Evolutionary conservation across 2,329 filamentous ascomycete genomes (phyloP), one percentile per base, ranked within the genome.

Genomic region (Cercospora sp.): DNA sequence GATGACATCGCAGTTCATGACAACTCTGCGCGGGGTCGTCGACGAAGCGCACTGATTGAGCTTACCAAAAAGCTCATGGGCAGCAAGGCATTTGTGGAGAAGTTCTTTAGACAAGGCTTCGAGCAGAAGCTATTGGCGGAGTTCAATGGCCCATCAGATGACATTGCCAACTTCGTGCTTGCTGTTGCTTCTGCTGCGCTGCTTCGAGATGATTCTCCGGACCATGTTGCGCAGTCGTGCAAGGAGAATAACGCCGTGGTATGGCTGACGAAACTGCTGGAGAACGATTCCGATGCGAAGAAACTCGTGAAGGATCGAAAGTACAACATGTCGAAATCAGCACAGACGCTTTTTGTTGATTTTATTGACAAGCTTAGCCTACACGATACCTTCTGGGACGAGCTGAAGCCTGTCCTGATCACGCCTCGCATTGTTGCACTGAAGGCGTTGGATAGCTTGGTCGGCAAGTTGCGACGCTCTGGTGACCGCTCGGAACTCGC

Each of bases 81-180:
- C 61, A 65, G 62, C 51, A 88, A 89, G 73, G 83, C 82, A 0
- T 93, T 91, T 73, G 82, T 87, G 30, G 83, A 84, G 18, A 89
- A 91, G 69, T 93, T 97, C 74, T 85, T 91, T 21, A 89, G 93
- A 69, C 89, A 92, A 72, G 88, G 88, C 6, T 87, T 91, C 66
- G 91, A 92, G 69, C 85, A 88, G 64, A 86, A 86, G 32, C 82
- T 97, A 16, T 86, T 93, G 63, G 83, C 86, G 55, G 85, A 87
- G 51, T 82, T 91, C 9, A 84, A 83, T 0, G 82, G 70, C 60
- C 72, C 71, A 43, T 79, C 72, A 67, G 85, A 82, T 68, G 72
- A 73, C 53, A 81, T 81, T 66, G 85, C 80, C 62, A 88, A 88
- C 6, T 91, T 90, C 74, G 81, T 88, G 1, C 83, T 93, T 13